A percentile compares a stretch with the other conserved stretches of the same genome.
Conservation (phyloP, 164 flowering plant species). For the Amborella trichopoda region DNA sequence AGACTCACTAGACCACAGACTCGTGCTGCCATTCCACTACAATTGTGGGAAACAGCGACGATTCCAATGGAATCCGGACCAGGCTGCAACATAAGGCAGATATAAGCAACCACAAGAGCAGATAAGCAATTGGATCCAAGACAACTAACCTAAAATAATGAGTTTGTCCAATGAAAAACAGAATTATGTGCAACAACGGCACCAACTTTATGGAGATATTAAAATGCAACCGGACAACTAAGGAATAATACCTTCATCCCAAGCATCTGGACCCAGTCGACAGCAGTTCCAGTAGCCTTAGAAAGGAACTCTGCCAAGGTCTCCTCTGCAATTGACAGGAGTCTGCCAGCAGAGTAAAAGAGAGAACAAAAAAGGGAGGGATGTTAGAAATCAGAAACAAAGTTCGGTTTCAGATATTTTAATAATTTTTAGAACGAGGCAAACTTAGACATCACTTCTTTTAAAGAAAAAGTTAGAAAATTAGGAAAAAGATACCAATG, state of each 20-base stretch:
- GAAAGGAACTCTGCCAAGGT: slow-evolving; percentile 93
- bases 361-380: too few relatives aligned
- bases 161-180: too few relatives aligned
- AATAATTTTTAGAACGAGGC: too few relatives aligned
- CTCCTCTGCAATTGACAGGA: slow-evolving; percentile 86
- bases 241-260: slow-evolving; percentile 78
- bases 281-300: slow-evolving; percentile 97
- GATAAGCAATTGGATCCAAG: not conserved
- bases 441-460: too few relatives aligned
- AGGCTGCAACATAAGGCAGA: slow-evolving; percentile 35
- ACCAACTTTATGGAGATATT: too few relatives aligned
- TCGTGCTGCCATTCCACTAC: slow-evolving; percentile 87
- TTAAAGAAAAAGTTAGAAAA: too few relatives aligned
- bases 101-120: not conserved
- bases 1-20: slow-evolving; percentile 90
- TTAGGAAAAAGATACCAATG: too few relatives aligned
- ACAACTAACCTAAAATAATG: not conserved
- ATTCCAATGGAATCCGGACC: slow-evolving; percentile 99
- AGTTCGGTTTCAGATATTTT: too few relatives aligned
- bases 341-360: slow-evolving; percentile 20
- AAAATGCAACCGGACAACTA: too few relatives aligned
- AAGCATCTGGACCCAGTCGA: slow-evolving; percentile 97
- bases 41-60: slow-evolving; percentile 82
- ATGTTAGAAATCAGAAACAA: too few relatives aligned
- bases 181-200: too few relatives aligned